Conservation (phyloP, 805 yeast genomes). For the Hanseniaspora lindneri region DNA sequence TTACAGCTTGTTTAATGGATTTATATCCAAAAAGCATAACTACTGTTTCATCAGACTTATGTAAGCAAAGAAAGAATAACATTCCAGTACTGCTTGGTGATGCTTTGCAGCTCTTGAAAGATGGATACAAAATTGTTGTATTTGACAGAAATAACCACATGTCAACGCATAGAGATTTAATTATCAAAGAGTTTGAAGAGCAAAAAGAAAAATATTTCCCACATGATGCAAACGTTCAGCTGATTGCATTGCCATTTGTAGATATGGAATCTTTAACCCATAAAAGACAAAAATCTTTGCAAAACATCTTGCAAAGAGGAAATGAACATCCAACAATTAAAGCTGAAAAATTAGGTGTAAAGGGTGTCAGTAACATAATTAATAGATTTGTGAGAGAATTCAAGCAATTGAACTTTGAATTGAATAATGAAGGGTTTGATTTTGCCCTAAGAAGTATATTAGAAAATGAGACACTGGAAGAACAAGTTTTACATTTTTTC, state of each 20-base stretch:
- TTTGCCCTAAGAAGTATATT: slow-evolving; percentile 35
- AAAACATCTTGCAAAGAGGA: slow-evolving; percentile 58
- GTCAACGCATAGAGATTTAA: slow-evolving; percentile 52
- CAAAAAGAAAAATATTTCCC: slow-evolving; percentile 36
- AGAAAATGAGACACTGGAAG: slow-evolving; percentile 37
- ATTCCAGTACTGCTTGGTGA: slow-evolving; percentile 39
- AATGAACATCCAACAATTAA: slow-evolving; percentile 82
- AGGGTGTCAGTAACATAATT: slow-evolving; percentile 51
- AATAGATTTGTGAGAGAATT: slow-evolving; percentile 59
- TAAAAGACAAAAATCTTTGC: slow-evolving; percentile 42
- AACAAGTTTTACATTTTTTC: slow-evolving; percentile 33
- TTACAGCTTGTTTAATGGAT: slow-evolving; percentile 45
- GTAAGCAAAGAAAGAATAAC: slow-evolving; percentile 39
- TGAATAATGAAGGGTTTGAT: slow-evolving; percentile 32
- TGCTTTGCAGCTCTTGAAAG: slow-evolving; percentile 34
- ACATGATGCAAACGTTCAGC: slow-evolving; percentile 37
- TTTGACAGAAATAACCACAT: slow-evolving; percentile 79
- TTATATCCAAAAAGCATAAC: slow-evolving; percentile 44
- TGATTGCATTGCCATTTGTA: slow-evolving; percentile 43
- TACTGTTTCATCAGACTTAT: slow-evolving; percentile 73
- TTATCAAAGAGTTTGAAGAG: slow-evolving; percentile 42
- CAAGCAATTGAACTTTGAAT: slow-evolving; percentile 64
- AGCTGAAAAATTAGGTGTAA: slow-evolving; percentile 35
- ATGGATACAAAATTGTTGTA: slow-evolving; percentile 39
- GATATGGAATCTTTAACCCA: slow-evolving; percentile 25